Base-by-base conservation (phyloP, 2,329 filamentous ascomycete species). In the Colletotrichum lentis region DNA sequence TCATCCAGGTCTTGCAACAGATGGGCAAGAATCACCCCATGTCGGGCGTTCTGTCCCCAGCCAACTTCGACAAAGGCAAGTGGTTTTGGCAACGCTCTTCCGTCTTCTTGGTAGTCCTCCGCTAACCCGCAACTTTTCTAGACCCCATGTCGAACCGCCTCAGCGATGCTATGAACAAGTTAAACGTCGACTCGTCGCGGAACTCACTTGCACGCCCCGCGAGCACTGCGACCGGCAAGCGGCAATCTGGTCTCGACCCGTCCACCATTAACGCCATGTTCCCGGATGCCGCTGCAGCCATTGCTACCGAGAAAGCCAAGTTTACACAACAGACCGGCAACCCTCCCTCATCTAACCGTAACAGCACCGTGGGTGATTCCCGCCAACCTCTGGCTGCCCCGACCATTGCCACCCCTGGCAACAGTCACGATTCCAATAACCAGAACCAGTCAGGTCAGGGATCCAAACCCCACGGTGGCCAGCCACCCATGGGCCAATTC, bases 191-290 rank as follows among this genome's bases (percentile, higher is more conserved):
- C 73, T 91, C 91, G 71, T 90, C 93, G 72, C 89, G 95, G 73
- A 96, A 94, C 81, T 97, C 95, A 1, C 85, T 97, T 74, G 89
- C 89, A 57, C 93, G 95, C 72, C 91, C 91, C 70, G 91, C 92
- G 46, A 88, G 91, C 64, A 92, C 91, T 57, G 88, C 93, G 14
- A 86, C 90, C 59, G 88, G 90, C 59, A 98, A 97, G 83, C 90
- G 96, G 73, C 96, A 97, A 78, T 98, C 96, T 53, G 94, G 91
- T n/a, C 88, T 99, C 64, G 95, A 98, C 77, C 86, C 93, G 5
- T 93, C 91, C 39, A 96, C 93, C 27, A 97, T 99, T 80, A 97
- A 97, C 80, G 94, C 93, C 74, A 98, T 99, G 96, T 99, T 99
- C 79, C 96, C 96, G 7, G 96, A 99, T 82, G 96, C 96, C 52